Evolutionary conservation across 2,329 filamentous ascomycete species (phyloP), one percentile per base, ranked within the genome.

Genomic region (Metarhizium humberi): DNA sequence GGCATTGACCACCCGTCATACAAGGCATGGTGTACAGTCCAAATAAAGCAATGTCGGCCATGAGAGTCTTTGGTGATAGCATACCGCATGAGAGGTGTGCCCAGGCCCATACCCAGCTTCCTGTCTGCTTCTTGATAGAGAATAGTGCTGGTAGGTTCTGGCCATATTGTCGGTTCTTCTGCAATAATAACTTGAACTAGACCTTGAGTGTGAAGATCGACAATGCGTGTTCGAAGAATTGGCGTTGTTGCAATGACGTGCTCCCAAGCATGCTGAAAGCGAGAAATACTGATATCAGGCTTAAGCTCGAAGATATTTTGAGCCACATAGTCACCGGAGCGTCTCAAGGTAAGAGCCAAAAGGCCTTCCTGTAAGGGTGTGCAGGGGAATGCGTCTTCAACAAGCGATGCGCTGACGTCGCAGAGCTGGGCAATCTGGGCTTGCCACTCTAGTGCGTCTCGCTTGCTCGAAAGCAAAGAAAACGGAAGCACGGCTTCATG

Each of bases 1-100:
- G 69, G 69, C 70, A 76, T 71, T 1, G 71, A 75, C 75, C 77
- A 78, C 18, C 77, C 77, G 53, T 80, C 78, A 55, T 79, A 80
- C 0, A 79, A 62, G 13, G 72, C 72, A 58, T 80, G 77, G 54
- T 79, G 77, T 62, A 77, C 72, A 1, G 49, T 55, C 53, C 56
- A 48, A 11, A 48, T 72, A 74, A 60, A 74, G 62, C 18, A 78
- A 69, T 57, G 77, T 71, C 57, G 72, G 63, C 13, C 8, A 56
- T 48, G 61, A 64, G 43, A 58, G 18, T 69, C 64, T 3, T 60
- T 53, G 4, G 75, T 60, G 14, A 77, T 63, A 4, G 68, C 71
- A 54, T 72, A 75, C 11, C 74, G 70, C 5, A 73, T 68, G 2
- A 78, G 64, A 2, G 71, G 67, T 42, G 63, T 70, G 8, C 74